These are phyloP conservation scores for Eimeria acervulina DNA, from an alignment of 169 alveolate species.

Conservation along the genomic window DNA sequence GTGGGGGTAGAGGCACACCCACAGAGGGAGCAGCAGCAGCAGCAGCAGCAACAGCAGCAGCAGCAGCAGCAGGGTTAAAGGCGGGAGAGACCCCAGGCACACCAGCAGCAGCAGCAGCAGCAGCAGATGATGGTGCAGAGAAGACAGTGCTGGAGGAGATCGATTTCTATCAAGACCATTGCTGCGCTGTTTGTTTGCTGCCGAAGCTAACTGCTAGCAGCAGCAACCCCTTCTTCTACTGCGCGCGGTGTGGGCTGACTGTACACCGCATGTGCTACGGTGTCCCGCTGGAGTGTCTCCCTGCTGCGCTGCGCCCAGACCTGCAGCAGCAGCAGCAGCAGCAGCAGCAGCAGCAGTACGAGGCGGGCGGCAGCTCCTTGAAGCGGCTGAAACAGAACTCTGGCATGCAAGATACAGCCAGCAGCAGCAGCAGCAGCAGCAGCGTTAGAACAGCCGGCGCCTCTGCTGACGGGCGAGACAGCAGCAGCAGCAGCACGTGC, in stretches of 20 bases:
- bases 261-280: constrained; percentile 90
- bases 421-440: constrained; percentile 44
- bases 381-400: constrained; percentile 11
- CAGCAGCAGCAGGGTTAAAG: not conserved
- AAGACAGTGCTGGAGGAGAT: constrained; percentile 38
- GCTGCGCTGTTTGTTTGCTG: constrained; percentile 80
- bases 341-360: constrained; percentile 33
- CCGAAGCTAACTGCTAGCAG: constrained; percentile 68
- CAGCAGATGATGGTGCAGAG: constrained; percentile 3
- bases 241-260: constrained; percentile 86
- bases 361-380: not conserved
- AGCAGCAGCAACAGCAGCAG: constrained; percentile 66
- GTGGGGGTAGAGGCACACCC: not conserved
- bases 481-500: constrained; percentile 67
- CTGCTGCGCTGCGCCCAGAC: constrained; percentile 77
- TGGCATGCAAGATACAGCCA: constrained; percentile 1
- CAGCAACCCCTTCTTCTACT: constrained; percentile 86
- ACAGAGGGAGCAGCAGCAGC: not conserved
- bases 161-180: constrained; percentile 78
- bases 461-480: not conserved
- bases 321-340: constrained; percentile 74
- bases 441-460: not conserved
- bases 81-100: constrained; percentile 5
- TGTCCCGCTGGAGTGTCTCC: constrained; percentile 59
- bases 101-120: constrained; percentile 44